These are phyloP conservation scores for Clarireedia sp. DNA, from an alignment of 2,329 filamentous ascomycete species.

Conservation along the genomic window DNA sequence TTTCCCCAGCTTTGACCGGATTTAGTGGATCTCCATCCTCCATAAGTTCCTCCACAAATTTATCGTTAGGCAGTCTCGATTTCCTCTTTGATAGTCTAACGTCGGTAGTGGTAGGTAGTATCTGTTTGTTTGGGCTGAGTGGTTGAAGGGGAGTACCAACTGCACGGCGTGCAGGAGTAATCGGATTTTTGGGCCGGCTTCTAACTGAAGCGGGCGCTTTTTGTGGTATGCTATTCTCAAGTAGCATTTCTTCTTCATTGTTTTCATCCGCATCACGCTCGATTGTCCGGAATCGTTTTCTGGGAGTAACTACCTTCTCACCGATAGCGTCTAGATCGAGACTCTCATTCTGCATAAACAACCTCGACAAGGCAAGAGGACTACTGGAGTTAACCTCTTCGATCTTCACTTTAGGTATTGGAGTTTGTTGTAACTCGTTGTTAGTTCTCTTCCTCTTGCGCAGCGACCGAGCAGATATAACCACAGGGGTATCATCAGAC, in stretches of 20 bases:
- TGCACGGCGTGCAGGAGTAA: slow-evolving; percentile 6
- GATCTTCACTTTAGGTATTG: slow-evolving; percentile 21
- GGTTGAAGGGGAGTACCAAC: slow-evolving; percentile 18
- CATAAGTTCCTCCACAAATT: slow-evolving; percentile 14
- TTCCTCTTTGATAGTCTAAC: slow-evolving; percentile 13
- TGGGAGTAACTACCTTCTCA: slow-evolving; percentile 29
- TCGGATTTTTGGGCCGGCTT: background rate
- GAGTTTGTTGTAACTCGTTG: slow-evolving; percentile 5
- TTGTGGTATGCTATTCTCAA: background rate
- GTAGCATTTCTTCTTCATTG: background rate
- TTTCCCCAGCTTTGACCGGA: background rate
- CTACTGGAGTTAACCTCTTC: slow-evolving; percentile 24
- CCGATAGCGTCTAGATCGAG: slow-evolving; percentile 32
- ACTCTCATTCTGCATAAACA: slow-evolving; percentile 22
- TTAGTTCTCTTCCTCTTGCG: slow-evolving; percentile 22
- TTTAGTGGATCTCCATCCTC: slow-evolving; percentile 21
- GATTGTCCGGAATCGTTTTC: slow-evolving; percentile 21
- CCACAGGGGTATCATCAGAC: slow-evolving; percentile 19
- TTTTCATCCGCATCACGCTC: background rate
- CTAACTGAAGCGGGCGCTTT: background rate
- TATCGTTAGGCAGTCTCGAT: slow-evolving; percentile 11
- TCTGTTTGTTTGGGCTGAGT: slow-evolving; percentile 22
- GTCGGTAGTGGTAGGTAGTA: slow-evolving; percentile 21
- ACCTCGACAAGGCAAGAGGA: slow-evolving; percentile 19
- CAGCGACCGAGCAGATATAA: slow-evolving; percentile 21